Evolutionary conservation across 306 rosid genomes (phyloP), one percentile per base, ranked within the genome.

Genomic region (Vachellia pachyceras): DNA sequence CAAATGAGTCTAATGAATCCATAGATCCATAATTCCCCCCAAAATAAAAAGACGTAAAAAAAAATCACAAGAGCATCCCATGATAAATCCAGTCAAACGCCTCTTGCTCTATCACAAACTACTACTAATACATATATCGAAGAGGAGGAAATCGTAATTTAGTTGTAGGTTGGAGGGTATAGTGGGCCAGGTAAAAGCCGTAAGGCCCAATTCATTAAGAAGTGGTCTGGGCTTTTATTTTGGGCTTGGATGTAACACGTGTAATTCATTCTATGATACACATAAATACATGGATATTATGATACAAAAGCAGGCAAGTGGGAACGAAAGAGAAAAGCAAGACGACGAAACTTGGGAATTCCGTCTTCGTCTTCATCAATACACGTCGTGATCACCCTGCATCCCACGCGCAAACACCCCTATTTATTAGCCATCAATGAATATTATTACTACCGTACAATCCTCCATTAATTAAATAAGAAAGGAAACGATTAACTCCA

Each of bases 331-430:
- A 5, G 5, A 5, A 50, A 54, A 18, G 25, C 25, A 0, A 10
- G 36, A 1, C 35, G 2, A 58, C 33, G 15, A 23, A 10, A 60
- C 7, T 25, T 3, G 39, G 39, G 39, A 60, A 60, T 54, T 54
- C 8, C 25, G 5, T 7, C 18, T 40, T 40, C 44, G 44, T 40
- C 5, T 1, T 47, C 64, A 60, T 88, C 75, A 89, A 71, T 82
- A 84, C 11, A 85, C 90, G 65, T 91, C 92, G 18, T 80, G 91
- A 58, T 83, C 88, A 33, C 36, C 91, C 91, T 87, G 77, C 75
- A 64, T 29, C 22, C 20, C 42, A 64, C 69, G 69, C 69, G 22
- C 5, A 35, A 33, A 14, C 69, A 58, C 6, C 35, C 18, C 40
- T n/a, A 74, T 41, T 10, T 14, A 47, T 73, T 61, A 65, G 13